Conservation (phyloP, 2,329 filamentous ascomycete species). For the Helotiales sp. region DNA sequence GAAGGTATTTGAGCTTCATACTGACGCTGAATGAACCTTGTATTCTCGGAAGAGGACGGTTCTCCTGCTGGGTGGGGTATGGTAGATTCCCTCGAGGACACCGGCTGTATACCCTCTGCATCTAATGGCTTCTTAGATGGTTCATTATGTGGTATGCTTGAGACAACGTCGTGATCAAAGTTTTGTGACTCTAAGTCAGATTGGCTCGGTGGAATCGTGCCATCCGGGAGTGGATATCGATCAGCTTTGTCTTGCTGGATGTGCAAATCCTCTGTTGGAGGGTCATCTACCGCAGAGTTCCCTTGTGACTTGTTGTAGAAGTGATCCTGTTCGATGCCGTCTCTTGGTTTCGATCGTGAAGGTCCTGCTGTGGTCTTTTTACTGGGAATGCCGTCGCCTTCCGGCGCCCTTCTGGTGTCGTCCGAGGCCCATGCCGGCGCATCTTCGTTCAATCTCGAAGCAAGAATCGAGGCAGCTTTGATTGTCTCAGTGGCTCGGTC, state of each 20-base stretch:
- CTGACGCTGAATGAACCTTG: slow-evolving; percentile 46
- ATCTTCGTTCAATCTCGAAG: slow-evolving; percentile 55
- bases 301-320: slow-evolving; percentile 45
- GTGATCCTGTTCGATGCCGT: slow-evolving; percentile 50
- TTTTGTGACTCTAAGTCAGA: slow-evolving; percentile 19
- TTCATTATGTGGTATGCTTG: slow-evolving; percentile 35
- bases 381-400: slow-evolving; percentile 24
- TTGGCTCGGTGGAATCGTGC: slow-evolving; percentile 46
- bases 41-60: slow-evolving; percentile 40
- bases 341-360: slow-evolving; percentile 23
- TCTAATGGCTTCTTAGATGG: slow-evolving; percentile 37
- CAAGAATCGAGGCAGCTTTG: slow-evolving; percentile 59
- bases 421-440: slow-evolving; percentile 32
- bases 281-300: slow-evolving; percentile 40
- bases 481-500: slow-evolving; percentile 61
- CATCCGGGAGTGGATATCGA: slow-evolving; percentile 47
- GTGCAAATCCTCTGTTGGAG: slow-evolving; percentile 40
- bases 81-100: slow-evolving; percentile 40
- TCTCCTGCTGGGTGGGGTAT: slow-evolving; percentile 39
- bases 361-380: slow-evolving; percentile 32
- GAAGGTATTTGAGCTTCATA: slow-evolving; percentile 54
- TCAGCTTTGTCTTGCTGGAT: slow-evolving; percentile 47
- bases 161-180: slow-evolving; percentile 38
- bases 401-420: slow-evolving; percentile 7
- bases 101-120: slow-evolving; percentile 36